These are phyloP conservation scores for Amniculicola lignicola DNA, from an alignment of 495 filamentous ascomycete species.

Conservation along the genomic window DNA sequence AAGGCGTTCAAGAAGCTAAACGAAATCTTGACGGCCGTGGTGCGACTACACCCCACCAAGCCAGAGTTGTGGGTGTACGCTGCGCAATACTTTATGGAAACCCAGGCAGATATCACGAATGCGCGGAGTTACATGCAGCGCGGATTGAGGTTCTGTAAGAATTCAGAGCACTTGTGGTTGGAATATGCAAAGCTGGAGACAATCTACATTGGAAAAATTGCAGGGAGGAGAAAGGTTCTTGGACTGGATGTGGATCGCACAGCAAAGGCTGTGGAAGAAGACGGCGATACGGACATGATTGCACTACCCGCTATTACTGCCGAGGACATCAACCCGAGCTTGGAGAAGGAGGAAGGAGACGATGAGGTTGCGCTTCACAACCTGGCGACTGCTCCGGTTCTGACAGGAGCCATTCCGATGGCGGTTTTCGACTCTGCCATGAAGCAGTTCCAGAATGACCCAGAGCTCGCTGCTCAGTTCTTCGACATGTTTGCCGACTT, in stretches of 20 bases:
- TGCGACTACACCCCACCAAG: slow-evolving; percentile 81
- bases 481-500: slow-evolving; percentile 76
- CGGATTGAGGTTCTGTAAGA: slow-evolving; percentile 81
- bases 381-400: slow-evolving; percentile 71
- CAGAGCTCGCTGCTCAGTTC: slow-evolving; percentile 66
- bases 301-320: slow-evolving; percentile 60
- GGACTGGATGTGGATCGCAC: slow-evolving; percentile 56
- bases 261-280: slow-evolving; percentile 42
- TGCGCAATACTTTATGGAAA: slow-evolving; percentile 69
- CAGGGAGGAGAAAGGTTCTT: slow-evolving; percentile 64
- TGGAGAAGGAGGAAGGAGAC: slow-evolving; percentile 49
- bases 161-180: slow-evolving; percentile 69
- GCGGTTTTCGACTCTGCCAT: slow-evolving; percentile 87
- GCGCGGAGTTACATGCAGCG: slow-evolving; percentile 85
- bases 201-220: slow-evolving; percentile 81
- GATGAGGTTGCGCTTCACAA: slow-evolving; percentile 56
- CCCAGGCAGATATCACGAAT: slow-evolving; percentile 76
- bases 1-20: slow-evolving; percentile 77
- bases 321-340: slow-evolving; percentile 63
- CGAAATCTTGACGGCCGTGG: slow-evolving; percentile 68
- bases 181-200: slow-evolving; percentile 91
- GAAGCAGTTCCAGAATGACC: slow-evolving; percentile 67
- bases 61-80: slow-evolving; percentile 85
- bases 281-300: slow-evolving; percentile 52
- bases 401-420: slow-evolving; percentile 85